A percentile compares a stretch with the other conserved stretches of the same genome.
Evolutionary conservation across 768 basidiomycete species (phyloP).

Genomic region (Trametes maxima): DNA sequence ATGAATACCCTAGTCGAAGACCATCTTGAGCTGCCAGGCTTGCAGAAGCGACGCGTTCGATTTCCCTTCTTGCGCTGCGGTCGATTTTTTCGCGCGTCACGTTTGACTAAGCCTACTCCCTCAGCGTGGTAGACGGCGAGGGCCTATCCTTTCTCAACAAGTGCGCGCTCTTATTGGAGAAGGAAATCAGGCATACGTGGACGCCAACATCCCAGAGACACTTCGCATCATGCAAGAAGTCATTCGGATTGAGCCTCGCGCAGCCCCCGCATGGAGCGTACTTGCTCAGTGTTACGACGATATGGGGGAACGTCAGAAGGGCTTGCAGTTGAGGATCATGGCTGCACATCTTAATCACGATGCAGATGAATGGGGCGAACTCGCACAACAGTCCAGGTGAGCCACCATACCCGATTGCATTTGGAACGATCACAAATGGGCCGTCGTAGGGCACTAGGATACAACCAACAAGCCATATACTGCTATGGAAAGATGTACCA

Average conservation of each 20-base stretch:
- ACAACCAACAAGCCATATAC: slow-evolving; percentile 86
- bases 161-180: slow-evolving; percentile 77
- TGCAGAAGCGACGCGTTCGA: too few species aligned
- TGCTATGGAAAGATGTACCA: slow-evolving; percentile 85
- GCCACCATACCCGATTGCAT: not conserved
- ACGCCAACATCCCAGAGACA: slow-evolving; percentile 64
- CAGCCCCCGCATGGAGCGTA: slow-evolving; percentile 82
- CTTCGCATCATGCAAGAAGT: slow-evolving; percentile 87
- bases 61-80: too few species aligned
- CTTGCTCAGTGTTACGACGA: slow-evolving; percentile 85
- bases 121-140: slow-evolving; percentile 49
- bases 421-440: not conserved
- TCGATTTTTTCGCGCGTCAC: too few species aligned
- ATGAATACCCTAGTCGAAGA: too few species aligned
- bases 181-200: slow-evolving; percentile 86
- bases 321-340: slow-evolving; percentile 84
- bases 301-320: slow-evolving; percentile 64
- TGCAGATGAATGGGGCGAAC: slow-evolving; percentile 83
- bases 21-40: too few species aligned
- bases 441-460: slow-evolving; percentile 62
- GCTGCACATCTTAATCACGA: slow-evolving; percentile 86
- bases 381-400: slow-evolving; percentile 73
- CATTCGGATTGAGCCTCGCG: slow-evolving; percentile 90
- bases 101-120: not conserved
- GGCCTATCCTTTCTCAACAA: slow-evolving; percentile 66